Evolutionary conservation across 768 basidiomycete species (phyloP).

Genomic region (Termitomyces sp.): DNA sequence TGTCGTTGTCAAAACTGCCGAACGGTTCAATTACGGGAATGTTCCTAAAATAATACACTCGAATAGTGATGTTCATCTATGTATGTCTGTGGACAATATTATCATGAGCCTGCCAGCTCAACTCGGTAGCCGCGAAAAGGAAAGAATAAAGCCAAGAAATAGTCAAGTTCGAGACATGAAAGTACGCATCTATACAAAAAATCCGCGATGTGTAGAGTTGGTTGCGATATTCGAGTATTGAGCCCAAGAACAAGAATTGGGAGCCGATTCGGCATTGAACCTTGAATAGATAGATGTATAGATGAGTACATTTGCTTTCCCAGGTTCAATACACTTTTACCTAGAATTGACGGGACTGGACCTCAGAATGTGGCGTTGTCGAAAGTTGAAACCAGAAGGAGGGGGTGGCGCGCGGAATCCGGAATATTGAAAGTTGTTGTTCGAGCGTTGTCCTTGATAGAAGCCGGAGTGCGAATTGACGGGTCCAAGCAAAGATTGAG

Average conservation of each 20-base stretch:
- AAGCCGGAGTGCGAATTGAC: slow-evolving; percentile 11
- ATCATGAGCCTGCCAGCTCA: slow-evolving; percentile 2
- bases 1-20: neutral
- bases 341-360: slow-evolving; percentile 13
- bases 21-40: slow-evolving; percentile 3
- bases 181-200: slow-evolving; percentile 5
- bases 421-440: slow-evolving; percentile 9
- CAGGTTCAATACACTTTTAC: slow-evolving; percentile 3
- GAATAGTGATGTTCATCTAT: slow-evolving; percentile 12
- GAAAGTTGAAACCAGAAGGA: slow-evolving; percentile 12
- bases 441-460: slow-evolving; percentile 14
- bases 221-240: slow-evolving; percentile 2
- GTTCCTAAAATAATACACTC: slow-evolving; percentile 6
- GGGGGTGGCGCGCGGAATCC: slow-evolving; percentile 19
- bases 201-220: slow-evolving; percentile 4
- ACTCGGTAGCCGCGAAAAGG: neutral
- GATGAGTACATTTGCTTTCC: neutral
- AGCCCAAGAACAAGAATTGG: slow-evolving; percentile 11
- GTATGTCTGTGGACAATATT: neutral
- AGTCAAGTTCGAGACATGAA: neutral
- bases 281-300: slow-evolving; percentile 1
- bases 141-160: neutral
- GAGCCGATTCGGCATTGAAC: slow-evolving; percentile 7
- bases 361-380: slow-evolving; percentile 9
- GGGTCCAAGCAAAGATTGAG: slow-evolving; percentile 18